These are phyloP conservation scores for Trichoderma citrinoviride DNA, from an alignment of 2,329 filamentous ascomycete genomes.

Conservation along the genomic window DNA sequence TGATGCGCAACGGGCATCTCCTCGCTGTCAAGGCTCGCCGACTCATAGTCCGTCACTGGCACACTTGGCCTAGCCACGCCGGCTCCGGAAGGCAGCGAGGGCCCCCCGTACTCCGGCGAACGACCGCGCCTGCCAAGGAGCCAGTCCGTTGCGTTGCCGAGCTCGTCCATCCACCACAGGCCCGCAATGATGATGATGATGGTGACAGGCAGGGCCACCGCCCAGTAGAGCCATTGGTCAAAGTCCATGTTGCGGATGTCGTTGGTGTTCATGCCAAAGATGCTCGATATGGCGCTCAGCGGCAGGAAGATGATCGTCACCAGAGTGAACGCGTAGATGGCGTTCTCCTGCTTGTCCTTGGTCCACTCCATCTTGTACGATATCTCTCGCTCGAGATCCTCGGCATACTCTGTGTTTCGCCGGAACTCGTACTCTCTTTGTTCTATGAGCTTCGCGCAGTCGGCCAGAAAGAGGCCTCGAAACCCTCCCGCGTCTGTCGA, in stretches of 20 bases:
- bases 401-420: constrained; percentile 32
- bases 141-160: constrained; percentile 37
- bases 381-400: constrained; percentile 33
- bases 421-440: constrained; percentile 37
- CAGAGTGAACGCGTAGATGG: constrained; percentile 50
- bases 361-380: constrained; percentile 40
- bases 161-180: constrained; percentile 45
- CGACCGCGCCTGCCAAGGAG: constrained; percentile 25
- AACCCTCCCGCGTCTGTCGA: constrained; percentile 40
- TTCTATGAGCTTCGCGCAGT: constrained; percentile 40
- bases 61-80: neutral
- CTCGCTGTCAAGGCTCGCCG: neutral
- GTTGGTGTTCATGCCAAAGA: constrained; percentile 54
- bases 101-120: neutral
- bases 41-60: neutral
- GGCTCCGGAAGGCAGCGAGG: neutral
- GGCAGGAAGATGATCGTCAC: constrained; percentile 51
- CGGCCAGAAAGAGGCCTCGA: constrained; percentile 39
- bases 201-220: constrained; percentile 47
- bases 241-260: constrained; percentile 50
- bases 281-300: constrained; percentile 45
- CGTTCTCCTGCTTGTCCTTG: constrained; percentile 46
- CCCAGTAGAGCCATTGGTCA: constrained; percentile 51
- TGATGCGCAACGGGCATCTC: neutral
- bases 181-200: constrained; percentile 39